Base-by-base conservation (phyloP, 108 stramenopile species). In the Seminavis robusta region DNA sequence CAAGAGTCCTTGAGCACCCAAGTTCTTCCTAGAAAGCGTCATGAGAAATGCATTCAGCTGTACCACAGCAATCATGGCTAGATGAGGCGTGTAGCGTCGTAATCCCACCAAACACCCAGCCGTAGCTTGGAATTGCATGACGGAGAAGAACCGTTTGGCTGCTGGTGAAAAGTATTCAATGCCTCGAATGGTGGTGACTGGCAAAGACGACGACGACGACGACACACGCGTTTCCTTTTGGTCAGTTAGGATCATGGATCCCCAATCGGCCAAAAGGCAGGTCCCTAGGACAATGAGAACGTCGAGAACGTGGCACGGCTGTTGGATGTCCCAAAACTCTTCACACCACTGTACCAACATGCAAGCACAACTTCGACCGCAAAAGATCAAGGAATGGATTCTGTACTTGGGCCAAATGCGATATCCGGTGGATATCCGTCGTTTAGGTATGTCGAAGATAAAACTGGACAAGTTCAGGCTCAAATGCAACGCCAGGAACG, bases 1-100 rank as follows among this genome's bases (percentile, higher is more conserved):
- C 38, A 56, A 25, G 2, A 24, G 25, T 21, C 13, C 37, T 21
- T 56, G 39, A 13, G 37, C 20, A 5, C 20, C 55, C 24, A 56
- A 20, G 25, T 56, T 56, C 38, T 56, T 56, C 19, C 55, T 20
- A 28, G 26, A 39, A n/a, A 56, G 20, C 7, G 55, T 56, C 55
- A 56, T 56, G 55, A 56, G 39, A 23, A 56, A 56, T 26, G 55
- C 55, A 41, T 56, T 56, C 19, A 40, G 25, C 41, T 56, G 55
- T 23, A 56, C 25, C 13, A 56, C 41, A 21, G n/a, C 11, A 40
- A 26, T 27, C 11, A 40, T 32, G 15, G 41, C 3, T 24, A 56
- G 15, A n/a, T 39, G 39, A 3, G 25, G 9, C 4, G 38, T 27
- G 41, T 56, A 56, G 8, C 55, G 55, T 5, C 27, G 40, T 5